phyloP scores from a whole-genome alignment of 164 flowering plant genomes.

The Annona squamosa region DNA sequence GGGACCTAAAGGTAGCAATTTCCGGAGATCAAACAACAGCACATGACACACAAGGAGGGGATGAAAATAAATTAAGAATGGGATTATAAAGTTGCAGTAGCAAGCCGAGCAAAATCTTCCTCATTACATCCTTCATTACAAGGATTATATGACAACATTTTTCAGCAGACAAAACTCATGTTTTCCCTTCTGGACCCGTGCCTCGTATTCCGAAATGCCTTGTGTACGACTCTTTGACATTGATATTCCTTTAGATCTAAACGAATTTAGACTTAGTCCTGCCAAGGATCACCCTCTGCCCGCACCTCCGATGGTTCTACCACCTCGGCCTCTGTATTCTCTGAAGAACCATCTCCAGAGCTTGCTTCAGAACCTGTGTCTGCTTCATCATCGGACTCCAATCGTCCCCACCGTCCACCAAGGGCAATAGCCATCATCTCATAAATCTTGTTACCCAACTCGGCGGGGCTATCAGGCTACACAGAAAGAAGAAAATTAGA shows the following conservation, averaged over 20 bases:
- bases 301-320: slow-evolving; percentile 80
- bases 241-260: background rate
- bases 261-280: slow-evolving; percentile 22
- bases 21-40: too few species aligned
- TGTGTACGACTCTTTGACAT: too few species aligned
- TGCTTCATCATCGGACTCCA: slow-evolving; percentile 40
- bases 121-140: background rate
- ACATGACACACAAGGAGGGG: too few species aligned
- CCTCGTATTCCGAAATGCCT: background rate
- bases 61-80: too few species aligned
- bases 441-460: slow-evolving; percentile 82
- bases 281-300: slow-evolving; percentile 69
- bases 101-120: background rate
- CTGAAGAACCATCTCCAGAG: slow-evolving; percentile 19
- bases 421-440: slow-evolving; percentile 97
- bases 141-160: background rate
- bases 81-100: too few species aligned
- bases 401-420: slow-evolving; percentile 92
- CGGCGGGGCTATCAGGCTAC: slow-evolving; percentile 99
- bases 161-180: background rate
- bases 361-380: slow-evolving; percentile 16
- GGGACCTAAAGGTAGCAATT: too few species aligned
- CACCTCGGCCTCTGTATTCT: slow-evolving; percentile 43
- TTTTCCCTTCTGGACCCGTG: background rate
- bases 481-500: background rate